These are phyloP conservation scores for Saccharum officinarum DNA, from an alignment of 176 grass and related monocot species.

Conservation along the genomic window DNA sequence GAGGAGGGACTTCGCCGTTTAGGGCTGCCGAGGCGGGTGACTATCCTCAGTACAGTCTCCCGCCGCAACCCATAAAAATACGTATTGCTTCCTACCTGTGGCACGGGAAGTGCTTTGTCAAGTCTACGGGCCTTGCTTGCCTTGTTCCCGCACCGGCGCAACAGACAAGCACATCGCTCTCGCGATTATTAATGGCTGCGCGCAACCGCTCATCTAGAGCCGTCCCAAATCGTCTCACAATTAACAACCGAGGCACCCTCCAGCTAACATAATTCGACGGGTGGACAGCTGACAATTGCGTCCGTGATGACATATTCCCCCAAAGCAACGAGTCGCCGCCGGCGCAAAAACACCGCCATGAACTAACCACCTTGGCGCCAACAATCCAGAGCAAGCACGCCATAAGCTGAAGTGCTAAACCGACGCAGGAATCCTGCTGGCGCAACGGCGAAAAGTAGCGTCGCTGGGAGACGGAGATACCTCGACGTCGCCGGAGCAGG, in stretches of 20 bases:
- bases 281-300: conserved; percentile 28
- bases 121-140: background rate
- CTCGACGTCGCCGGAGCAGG: background rate
- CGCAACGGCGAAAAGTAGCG: background rate
- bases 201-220: conserved; percentile 36
- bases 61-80: background rate
- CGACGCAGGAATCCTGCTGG: background rate
- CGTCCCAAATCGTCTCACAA: conserved; percentile 31
- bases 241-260: background rate
- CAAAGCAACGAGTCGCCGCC: background rate
- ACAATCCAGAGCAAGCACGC: background rate
- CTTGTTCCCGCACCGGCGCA: conserved; percentile 13
- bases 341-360: background rate
- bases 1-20: background rate
- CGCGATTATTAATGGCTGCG: conserved; percentile 35
- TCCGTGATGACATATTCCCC: conserved; percentile 22
- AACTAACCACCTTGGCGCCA: background rate
- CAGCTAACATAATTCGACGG: background rate
- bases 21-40: background rate
- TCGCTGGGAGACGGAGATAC: conserved; percentile 17
- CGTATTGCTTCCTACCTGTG: conserved; percentile 17
- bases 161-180: conserved; percentile 52
- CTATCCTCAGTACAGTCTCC: background rate
- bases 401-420: background rate
- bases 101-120: conserved; percentile 15